A percentile compares a stretch with the other conserved stretches of the same genome.
Conservation (phyloP, 1,139 yeast species). For the Geotrichum reessii region DNA sequence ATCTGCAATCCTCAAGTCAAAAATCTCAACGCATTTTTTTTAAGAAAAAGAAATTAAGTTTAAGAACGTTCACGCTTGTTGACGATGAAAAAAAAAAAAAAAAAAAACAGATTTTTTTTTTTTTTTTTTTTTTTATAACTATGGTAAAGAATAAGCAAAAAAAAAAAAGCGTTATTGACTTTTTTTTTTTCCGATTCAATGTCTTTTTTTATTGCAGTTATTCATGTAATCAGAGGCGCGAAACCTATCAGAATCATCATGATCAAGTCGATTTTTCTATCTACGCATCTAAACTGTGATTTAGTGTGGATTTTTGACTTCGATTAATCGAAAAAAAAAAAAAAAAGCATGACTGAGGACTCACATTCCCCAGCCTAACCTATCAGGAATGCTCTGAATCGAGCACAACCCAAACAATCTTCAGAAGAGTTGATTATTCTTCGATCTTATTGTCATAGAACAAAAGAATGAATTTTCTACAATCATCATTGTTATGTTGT, state of each 20-base stretch:
- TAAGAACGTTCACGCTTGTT: background rate
- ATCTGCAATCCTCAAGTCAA: background rate
- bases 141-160: background rate
- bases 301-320: background rate
- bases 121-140: too few relatives aligned
- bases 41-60: background rate
- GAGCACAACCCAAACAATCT: background rate
- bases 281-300: too few relatives aligned
- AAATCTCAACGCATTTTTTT: background rate
- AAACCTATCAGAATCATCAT: too few relatives aligned
- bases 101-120: too few relatives aligned
- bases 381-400: too few relatives aligned
- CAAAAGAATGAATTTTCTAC: background rate
- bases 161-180: too few relatives aligned
- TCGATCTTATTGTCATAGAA: background rate
- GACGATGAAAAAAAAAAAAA: background rate
- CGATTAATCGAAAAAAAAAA: too few relatives aligned
- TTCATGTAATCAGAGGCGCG: too few relatives aligned
- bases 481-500: background rate
- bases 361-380: background rate
- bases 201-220: too few relatives aligned
- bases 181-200: too few relatives aligned
- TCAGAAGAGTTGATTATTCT: background rate
- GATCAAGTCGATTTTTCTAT: too few relatives aligned
- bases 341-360: background rate